phyloP scores from a whole-genome alignment of 257 asterid species.

The Nicotiana tabacum region DNA sequence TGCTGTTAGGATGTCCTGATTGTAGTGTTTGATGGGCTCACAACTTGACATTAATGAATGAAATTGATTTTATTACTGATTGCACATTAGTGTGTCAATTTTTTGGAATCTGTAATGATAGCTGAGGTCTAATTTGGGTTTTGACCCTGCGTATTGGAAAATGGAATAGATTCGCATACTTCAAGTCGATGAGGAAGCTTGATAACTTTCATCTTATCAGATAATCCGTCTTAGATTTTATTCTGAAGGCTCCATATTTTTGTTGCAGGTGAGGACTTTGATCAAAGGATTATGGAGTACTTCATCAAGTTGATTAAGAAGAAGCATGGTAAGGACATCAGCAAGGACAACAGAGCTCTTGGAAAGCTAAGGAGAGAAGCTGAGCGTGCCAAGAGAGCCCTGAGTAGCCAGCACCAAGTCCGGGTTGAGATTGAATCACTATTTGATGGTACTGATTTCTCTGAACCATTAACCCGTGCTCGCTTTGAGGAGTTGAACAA shows the following conservation, averaged over 20 bases:
- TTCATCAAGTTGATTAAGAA: slow-evolving; percentile 94
- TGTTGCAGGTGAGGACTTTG: slow-evolving; percentile 88
- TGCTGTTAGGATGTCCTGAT: neutral
- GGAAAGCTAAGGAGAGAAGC: slow-evolving; percentile 90
- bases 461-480: slow-evolving; percentile 94
- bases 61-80: neutral
- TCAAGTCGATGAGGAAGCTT: slow-evolving; percentile 2
- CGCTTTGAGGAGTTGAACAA: slow-evolving; percentile 94
- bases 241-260: slow-evolving; percentile 1
- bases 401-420: slow-evolving; percentile 98
- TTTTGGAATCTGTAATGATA: neutral
- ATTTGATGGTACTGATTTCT: slow-evolving; percentile 87
- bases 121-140: neutral
- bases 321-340: slow-evolving; percentile 94
- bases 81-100: neutral
- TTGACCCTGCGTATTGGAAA: neutral
- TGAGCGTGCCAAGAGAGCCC: slow-evolving; percentile 93
- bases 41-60: neutral
- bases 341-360: slow-evolving; percentile 93
- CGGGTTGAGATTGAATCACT: slow-evolving; percentile 95
- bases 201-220: neutral
- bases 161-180: neutral
- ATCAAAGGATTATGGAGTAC: slow-evolving; percentile 92
- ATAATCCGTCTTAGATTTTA: neutral
- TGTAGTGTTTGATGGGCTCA: neutral